Conservation (phyloP, 2,329 filamentous ascomycete species). For the Stachybotrys elegans region DNA sequence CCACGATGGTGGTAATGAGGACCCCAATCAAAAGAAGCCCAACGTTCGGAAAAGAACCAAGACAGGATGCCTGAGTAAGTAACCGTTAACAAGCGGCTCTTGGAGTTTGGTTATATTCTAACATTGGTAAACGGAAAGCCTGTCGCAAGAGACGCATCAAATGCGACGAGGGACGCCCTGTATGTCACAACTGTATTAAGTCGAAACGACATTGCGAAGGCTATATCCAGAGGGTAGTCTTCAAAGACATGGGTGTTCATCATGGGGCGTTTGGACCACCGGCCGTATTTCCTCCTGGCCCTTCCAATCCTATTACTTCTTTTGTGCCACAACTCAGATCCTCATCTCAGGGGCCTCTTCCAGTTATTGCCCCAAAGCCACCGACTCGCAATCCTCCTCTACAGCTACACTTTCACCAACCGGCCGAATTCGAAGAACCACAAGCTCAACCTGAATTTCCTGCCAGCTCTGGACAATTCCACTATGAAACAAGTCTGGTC, state of each 20-base stretch:
- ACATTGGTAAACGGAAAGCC: constrained; percentile 56
- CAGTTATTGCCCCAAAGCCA: constrained; percentile 48
- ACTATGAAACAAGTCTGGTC: not conserved
- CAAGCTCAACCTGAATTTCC: too few relatives aligned
- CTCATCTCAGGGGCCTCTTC: constrained; percentile 31
- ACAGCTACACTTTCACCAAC: too few relatives aligned
- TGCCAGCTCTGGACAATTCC: constrained; percentile 6
- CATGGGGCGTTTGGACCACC: constrained; percentile 42
- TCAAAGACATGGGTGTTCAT: constrained; percentile 56
- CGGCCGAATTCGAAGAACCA: too few relatives aligned
- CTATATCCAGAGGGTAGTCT: constrained; percentile 75
- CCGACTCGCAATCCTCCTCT: constrained; percentile 25
- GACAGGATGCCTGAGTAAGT: constrained; percentile 83
- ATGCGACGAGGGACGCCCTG: constrained; percentile 85
- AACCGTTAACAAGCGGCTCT: constrained; percentile 5
- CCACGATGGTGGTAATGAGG: constrained; percentile 35
- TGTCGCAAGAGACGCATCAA: constrained; percentile 95
- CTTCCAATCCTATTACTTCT: constrained; percentile 19
- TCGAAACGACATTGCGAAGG: constrained; percentile 81
- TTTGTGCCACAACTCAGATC: constrained; percentile 30
- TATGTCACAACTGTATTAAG: constrained; percentile 79
- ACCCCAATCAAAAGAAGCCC: constrained; percentile 40
- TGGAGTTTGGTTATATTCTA: constrained; percentile 14
- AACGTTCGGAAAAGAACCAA: constrained; percentile 71
- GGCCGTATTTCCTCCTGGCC: constrained; percentile 36